A percentile compares a stretch with the other conserved stretches of the same genome.
Evolutionary conservation across 1,139 yeast species (phyloP).

Genomic region (Magnusiomyces sp.): DNA sequence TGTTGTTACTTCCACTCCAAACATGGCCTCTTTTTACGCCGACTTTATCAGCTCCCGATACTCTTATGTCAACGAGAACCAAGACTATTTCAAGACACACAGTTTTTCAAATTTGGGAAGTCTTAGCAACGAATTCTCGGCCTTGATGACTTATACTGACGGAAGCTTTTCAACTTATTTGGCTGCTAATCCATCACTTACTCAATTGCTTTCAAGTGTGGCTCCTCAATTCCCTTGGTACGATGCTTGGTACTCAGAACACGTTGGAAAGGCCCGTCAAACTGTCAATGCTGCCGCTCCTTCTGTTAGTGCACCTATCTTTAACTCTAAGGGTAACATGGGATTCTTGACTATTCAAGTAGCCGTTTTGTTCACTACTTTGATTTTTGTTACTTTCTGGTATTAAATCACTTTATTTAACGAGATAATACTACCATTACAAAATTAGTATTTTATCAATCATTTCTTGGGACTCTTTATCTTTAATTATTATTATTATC

Average conservation of each 20-base stretch:
- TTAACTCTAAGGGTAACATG: neutral
- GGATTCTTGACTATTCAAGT: slow-evolving; percentile 1
- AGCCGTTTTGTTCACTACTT: neutral
- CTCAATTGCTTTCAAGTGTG: slow-evolving; percentile 1
- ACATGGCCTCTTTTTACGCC: slow-evolving; percentile 11
- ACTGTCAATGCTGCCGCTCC: neutral
- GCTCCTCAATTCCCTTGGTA: slow-evolving; percentile 14
- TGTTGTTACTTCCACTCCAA: slow-evolving; percentile 1
- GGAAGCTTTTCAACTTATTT: slow-evolving; percentile 6
- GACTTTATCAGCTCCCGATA: slow-evolving; percentile 12
- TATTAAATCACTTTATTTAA: too few relatives aligned
- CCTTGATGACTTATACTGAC: slow-evolving; percentile 12
- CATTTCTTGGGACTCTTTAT: too few relatives aligned
- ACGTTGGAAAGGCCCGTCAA: neutral
- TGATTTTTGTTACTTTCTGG: neutral
- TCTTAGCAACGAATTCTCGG: slow-evolving; percentile 5
- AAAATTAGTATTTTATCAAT: too few relatives aligned
- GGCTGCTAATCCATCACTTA: neutral
- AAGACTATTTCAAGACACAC: slow-evolving; percentile 12
- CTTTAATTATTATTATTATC: too few relatives aligned
- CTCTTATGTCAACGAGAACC: slow-evolving; percentile 9
- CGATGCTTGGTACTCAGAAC: slow-evolving; percentile 5
- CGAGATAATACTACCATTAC: too few relatives aligned
- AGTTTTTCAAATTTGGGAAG: slow-evolving; percentile 3
- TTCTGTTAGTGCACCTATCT: neutral